Percentiles rank a stretch among this genome's conserved stretches.
phyloP scores from a whole-genome alignment of 371 early-diverging fungal genomes.

The Gilbertella persicaria region DNA sequence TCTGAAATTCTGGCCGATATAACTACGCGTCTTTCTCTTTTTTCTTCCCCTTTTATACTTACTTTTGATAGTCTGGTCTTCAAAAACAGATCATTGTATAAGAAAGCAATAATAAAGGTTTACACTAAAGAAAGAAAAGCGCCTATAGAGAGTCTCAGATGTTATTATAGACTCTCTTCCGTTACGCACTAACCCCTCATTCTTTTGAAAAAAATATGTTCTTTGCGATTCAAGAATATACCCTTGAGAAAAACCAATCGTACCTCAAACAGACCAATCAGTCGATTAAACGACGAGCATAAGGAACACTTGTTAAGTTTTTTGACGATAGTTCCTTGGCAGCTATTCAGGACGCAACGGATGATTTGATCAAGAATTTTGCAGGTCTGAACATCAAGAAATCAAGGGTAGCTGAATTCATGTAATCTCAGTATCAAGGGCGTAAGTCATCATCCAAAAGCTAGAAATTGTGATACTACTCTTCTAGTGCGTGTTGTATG shows the following conservation, averaged over 20 bases:
- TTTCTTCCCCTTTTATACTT: too few relatives aligned
- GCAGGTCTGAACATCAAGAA: conserved; percentile 9
- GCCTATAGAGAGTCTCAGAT: too few relatives aligned
- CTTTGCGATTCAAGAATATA: too few relatives aligned
- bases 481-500: conserved; percentile 1
- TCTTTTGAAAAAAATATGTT: too few relatives aligned
- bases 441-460: conserved; percentile 1
- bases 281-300: conserved; percentile 5
- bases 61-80: too few relatives aligned
- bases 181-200: too few relatives aligned
- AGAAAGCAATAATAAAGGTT: too few relatives aligned
- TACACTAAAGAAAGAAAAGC: too few relatives aligned
- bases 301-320: conserved; percentile 8
- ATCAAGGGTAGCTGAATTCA: conserved; percentile 9
- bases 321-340: conserved; percentile 9
- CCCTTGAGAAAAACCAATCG: conserved; percentile 11
- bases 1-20: too few relatives aligned
- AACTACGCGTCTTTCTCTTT: too few relatives aligned
- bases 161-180: too few relatives aligned
- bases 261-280: neutral
- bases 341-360: conserved; percentile 8
- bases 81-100: too few relatives aligned
- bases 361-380: conserved; percentile 2
- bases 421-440: conserved; percentile 8
- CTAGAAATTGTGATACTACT: conserved; percentile 6